These are phyloP conservation scores for Euphrasia confusa DNA, from an alignment of 257 asterid species.

Conservation along the genomic window DNA sequence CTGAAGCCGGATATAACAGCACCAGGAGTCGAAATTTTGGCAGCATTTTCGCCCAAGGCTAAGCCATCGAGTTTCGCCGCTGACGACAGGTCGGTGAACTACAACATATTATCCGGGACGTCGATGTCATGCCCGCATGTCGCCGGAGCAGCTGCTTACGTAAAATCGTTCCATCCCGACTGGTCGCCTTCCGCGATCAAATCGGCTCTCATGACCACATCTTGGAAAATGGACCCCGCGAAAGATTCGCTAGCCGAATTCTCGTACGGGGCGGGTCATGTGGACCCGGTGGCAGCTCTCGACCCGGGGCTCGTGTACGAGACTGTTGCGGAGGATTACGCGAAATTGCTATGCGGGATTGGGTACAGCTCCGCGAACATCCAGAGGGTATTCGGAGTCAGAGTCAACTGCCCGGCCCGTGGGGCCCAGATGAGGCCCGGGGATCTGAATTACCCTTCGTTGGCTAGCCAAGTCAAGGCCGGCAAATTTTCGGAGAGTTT, in stretches of 20 bases:
- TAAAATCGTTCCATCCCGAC: slow-evolving; percentile 12
- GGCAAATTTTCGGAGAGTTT: not conserved
- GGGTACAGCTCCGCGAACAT: not conserved
- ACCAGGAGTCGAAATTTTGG: not conserved
- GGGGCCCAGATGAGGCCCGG: not conserved
- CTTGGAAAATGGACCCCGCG: slow-evolving; percentile 13
- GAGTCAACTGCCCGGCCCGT: not conserved
- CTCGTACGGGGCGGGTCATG: slow-evolving; percentile 22
- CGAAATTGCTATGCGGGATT: slow-evolving; percentile 15
- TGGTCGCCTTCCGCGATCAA: slow-evolving; percentile 17
- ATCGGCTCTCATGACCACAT: slow-evolving; percentile 24
- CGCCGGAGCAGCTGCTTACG: slow-evolving; percentile 14
- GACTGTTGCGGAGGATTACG: slow-evolving; percentile 17
- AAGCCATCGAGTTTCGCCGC: no score
- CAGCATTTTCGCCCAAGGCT: not conserved
- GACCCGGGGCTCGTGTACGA: slow-evolving; percentile 29
- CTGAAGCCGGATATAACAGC: not conserved
- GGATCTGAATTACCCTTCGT: slow-evolving; percentile 1
- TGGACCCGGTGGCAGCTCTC: slow-evolving; percentile 22
- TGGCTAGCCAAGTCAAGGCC: not conserved
- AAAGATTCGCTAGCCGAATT: slow-evolving; percentile 19
- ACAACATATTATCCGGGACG: slow-evolving; percentile 3
- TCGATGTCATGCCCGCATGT: slow-evolving; percentile 21
- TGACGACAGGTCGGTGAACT: not conserved
- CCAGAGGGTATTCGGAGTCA: not conserved